These are phyloP conservation scores for Arachnomyces sp. DNA, from an alignment of 2,329 filamentous ascomycete genomes.

Conservation along the genomic window DNA sequence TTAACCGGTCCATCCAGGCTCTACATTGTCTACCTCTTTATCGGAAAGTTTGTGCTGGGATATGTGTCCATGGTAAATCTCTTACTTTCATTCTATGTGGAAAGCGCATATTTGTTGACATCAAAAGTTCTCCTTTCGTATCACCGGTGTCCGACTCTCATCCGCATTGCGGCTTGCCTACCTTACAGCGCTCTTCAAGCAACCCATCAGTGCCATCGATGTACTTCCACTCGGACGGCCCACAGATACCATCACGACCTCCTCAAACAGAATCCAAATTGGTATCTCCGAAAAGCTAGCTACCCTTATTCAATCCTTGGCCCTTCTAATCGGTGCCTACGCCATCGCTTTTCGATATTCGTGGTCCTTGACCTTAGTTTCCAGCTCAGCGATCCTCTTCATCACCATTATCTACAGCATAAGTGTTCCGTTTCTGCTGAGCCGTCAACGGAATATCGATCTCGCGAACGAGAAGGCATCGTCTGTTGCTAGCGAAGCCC, in stretches of 20 bases:
- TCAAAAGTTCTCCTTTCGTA: constrained; percentile 39
- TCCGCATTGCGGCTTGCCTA: constrained; percentile 45
- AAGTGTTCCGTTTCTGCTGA: constrained; percentile 27
- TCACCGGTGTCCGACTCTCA: constrained; percentile 45
- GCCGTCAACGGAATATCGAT: constrained; percentile 26
- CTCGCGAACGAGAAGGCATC: constrained; percentile 31
- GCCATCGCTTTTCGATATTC: constrained; percentile 46
- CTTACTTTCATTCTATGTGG: neutral
- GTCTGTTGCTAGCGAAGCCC: constrained; percentile 35
- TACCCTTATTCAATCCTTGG: constrained; percentile 34
- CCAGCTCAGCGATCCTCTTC: constrained; percentile 40
- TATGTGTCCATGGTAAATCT: constrained; percentile 48
- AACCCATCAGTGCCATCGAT: constrained; percentile 44
- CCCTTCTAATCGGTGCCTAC: constrained; percentile 40
- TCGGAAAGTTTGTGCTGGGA: constrained; percentile 47
- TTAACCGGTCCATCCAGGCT: constrained; percentile 29
- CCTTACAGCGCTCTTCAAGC: constrained; percentile 42
- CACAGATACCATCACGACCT: constrained; percentile 45
- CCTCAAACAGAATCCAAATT: constrained; percentile 47
- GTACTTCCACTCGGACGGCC: constrained; percentile 44
- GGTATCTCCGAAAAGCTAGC: constrained; percentile 49
- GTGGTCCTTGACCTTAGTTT: constrained; percentile 47
- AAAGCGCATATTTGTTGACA: neutral
- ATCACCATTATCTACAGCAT: constrained; percentile 27
- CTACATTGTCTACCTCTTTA: constrained; percentile 53